phyloP scores from a whole-genome alignment of 768 basidiomycete species.

The Lentinula raphanica region DNA sequence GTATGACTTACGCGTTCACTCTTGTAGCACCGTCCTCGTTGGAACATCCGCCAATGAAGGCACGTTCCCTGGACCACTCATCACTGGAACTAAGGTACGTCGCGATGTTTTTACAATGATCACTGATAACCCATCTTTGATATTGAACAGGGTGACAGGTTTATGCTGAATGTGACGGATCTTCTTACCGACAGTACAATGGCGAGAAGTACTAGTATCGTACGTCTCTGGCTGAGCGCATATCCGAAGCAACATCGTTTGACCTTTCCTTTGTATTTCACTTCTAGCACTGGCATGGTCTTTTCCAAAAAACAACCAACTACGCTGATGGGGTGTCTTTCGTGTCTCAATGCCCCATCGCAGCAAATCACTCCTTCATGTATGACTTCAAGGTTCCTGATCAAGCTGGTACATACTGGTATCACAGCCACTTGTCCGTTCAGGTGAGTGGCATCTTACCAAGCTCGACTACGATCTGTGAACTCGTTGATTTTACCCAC shows the following conservation, averaged over 20 bases:
- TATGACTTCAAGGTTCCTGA: slow-evolving; percentile 16
- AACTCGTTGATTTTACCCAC: neutral
- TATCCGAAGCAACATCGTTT: too few species aligned
- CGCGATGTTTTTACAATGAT: too few species aligned
- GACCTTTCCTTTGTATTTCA: too few species aligned
- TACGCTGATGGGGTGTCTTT: slow-evolving; percentile 18
- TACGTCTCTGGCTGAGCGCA: too few species aligned
- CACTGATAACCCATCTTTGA: too few species aligned
- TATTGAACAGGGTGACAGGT: slow-evolving; percentile 11
- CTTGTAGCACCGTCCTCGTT: neutral
- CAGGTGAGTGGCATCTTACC: slow-evolving; percentile 13
- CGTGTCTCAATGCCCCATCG: slow-evolving; percentile 25
- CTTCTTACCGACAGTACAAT: slow-evolving; percentile 16
- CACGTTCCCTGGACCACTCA: slow-evolving; percentile 9
- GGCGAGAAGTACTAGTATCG: slow-evolving; percentile 16
- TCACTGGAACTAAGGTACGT: slow-evolving; percentile 13
- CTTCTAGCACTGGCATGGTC: slow-evolving; percentile 20
- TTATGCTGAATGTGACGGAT: slow-evolving; percentile 13
- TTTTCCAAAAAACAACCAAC: slow-evolving; percentile 18
- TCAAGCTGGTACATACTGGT: slow-evolving; percentile 37
- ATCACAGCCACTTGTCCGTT: slow-evolving; percentile 32
- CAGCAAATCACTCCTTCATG: slow-evolving; percentile 14
- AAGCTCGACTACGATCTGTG: neutral
- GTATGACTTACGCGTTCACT: too few species aligned
- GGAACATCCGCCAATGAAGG: neutral